Evolutionary conservation across 2,329 filamentous ascomycete species (phyloP).

Genomic region (Didymella exigua): DNA sequence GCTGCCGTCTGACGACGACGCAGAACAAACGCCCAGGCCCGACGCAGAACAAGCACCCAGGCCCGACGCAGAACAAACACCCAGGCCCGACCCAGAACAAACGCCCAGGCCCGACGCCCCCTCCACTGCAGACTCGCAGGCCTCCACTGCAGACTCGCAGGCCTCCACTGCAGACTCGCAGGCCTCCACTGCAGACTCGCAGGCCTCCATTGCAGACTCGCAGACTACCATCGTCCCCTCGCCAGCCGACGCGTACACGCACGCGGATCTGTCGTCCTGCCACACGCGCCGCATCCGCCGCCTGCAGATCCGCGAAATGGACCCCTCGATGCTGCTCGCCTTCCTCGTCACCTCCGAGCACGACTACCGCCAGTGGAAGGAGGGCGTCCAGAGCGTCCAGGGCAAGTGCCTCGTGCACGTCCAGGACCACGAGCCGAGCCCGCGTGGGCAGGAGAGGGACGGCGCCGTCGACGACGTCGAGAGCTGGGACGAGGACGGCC

Average conservation of each 20-base stretch:
- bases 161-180: not conserved
- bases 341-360: slow-evolving; percentile 83
- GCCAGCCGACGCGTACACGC: slow-evolving; percentile 58
- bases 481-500: slow-evolving; percentile 68
- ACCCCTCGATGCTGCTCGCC: slow-evolving; percentile 95
- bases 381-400: slow-evolving; percentile 73
- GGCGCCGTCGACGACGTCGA: slow-evolving; percentile 89
- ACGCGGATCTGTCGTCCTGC: slow-evolving; percentile 78
- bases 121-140: too few relatives aligned
- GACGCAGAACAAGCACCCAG: too few relatives aligned
- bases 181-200: slow-evolving; percentile 9
- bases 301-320: slow-evolving; percentile 88
- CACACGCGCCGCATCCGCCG: slow-evolving; percentile 85
- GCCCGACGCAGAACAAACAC: too few relatives aligned
- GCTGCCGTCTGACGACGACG: too few relatives aligned
- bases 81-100: too few relatives aligned
- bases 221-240: slow-evolving; percentile 33
- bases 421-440: slow-evolving; percentile 68
- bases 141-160: too few relatives aligned
- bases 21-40: too few relatives aligned
- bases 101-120: too few relatives aligned
- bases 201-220: slow-evolving; percentile 9
- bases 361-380: slow-evolving; percentile 85
- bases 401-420: slow-evolving; percentile 84
- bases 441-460: slow-evolving; percentile 63